Base-by-base conservation (phyloP, 2,329 filamentous ascomycete genomes). In the Plectosphaerella plurivora region DNA sequence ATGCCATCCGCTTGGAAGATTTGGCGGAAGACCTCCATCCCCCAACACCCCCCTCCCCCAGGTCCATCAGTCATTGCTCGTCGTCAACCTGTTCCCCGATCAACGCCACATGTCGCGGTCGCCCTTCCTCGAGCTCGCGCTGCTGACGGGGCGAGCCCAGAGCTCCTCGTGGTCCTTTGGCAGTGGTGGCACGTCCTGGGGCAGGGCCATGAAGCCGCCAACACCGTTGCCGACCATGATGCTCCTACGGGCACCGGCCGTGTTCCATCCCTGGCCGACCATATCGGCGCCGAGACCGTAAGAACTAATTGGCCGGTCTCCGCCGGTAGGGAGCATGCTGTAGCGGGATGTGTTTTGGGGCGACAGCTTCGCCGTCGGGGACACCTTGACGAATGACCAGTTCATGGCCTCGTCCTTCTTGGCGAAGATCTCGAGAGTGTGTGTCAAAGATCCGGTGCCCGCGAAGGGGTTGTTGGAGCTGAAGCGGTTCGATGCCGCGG, bases 361-460 rank as follows among this genome's bases (percentile, higher is more conserved):
- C 15, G 45, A 45, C 9, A 57, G 53, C 8, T 50, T 54, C 51
- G 20, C 57, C 52, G 33, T 63, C 58, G 14, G 68, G 65, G 53
- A 70, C 64, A 83, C 73, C 51, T 76, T 74, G 47, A 79, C 73
- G 62, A 81, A 82, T 51, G 78, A 81, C 81, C 81, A 84, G 59
- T 79, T 75, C 41, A 81, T 68, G 55, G 78, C 75, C 58, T 83
- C 79, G 50, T 82, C 76, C 55, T 76, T 75, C 65, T 83, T 84
- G 52, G 78, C 82, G 56, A 82, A 84, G 20, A 84, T 75, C 57
- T 83, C 81, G 28, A 84, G 76, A 7, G 77, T 79, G 53, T 79
- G 76, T 8, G 75, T 78, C 6, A 80, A 71, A 35, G 70, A 61
- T 18, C 65, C 63, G 8, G 64, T 60, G 7, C 60, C 61, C 9